phyloP scores from a whole-genome alignment of 129 eudicot genomes.

The Flaveria brownii region DNA sequence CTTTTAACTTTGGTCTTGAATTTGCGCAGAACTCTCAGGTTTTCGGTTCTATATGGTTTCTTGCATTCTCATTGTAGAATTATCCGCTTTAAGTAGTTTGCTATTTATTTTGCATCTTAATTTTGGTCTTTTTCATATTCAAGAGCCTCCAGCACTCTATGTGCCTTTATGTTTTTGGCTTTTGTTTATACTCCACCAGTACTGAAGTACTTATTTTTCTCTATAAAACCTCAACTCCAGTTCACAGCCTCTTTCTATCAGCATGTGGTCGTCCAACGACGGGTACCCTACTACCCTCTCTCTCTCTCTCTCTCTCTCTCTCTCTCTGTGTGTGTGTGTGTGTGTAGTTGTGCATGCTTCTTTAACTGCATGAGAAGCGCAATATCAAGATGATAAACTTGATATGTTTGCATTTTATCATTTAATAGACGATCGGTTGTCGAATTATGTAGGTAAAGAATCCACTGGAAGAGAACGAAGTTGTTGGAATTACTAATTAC shows the following conservation, averaged over 20 bases:
- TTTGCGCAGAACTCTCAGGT: slow-evolving; percentile 78
- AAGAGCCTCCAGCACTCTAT: neutral
- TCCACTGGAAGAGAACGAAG: slow-evolving; percentile 71
- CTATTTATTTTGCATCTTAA: neutral
- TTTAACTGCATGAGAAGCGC: neutral
- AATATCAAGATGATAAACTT: neutral
- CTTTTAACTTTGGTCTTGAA: slow-evolving; percentile 91
- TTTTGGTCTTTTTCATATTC: too few species aligned
- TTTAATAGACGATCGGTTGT: neutral
- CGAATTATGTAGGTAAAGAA: slow-evolving; percentile 61
- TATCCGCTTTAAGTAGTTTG: neutral
- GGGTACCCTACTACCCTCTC: slow-evolving; percentile 50
- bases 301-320: slow-evolving; percentile 37
- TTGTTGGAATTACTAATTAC: slow-evolving; percentile 84
- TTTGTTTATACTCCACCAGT: slow-evolving; percentile 14
- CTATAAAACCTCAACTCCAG: slow-evolving; percentile 46
- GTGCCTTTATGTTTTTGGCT: slow-evolving; percentile 12
- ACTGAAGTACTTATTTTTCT: slow-evolving; percentile 18
- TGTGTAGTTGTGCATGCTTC: neutral
- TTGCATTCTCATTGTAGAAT: neutral
- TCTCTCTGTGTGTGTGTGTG: neutral
- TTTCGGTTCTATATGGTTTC: slow-evolving; percentile 23
- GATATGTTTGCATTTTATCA: neutral
- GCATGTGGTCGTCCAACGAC: slow-evolving; percentile 90
- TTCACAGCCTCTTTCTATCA: slow-evolving; percentile 92